Base-by-base conservation (phyloP, 164 flowering plant species). In the Magnolia kwangsiensis region DNA sequence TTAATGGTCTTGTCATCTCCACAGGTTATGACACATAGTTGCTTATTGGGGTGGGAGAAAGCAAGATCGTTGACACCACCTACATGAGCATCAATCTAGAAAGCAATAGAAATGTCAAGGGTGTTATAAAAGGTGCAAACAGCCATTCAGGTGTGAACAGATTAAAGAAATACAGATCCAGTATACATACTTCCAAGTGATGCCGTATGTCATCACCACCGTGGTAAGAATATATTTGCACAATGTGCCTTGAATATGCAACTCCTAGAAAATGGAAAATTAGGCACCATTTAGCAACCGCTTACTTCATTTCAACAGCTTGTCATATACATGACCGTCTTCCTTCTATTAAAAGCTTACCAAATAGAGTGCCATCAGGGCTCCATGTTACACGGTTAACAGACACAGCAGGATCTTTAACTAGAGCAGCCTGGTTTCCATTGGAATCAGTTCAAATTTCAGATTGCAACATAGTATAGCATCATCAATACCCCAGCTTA, bases 51-150 rank as follows among this genome's bases (percentile, higher is more conserved):
- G 74, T 88, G 87, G 45, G 96, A 84, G 80, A 94, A 94, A 73
- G 97, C 94, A 75, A 94, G 83, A 84, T 94, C 98, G 82, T 94
- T 94, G 45, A 94, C 97, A 72, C 91, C 94, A 64, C 98, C 98
- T 82, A 84, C 85, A 84, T 92, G 98, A 76, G 98, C 98, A 76
- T 84, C 87, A 76, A 86, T 84, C 88, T 86, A 74, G 31, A 79
- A 31, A 66, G 9, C 18, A 45, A 50, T 20, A 71, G 65, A 19
- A 72, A 31, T n/a, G n/a, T 74, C 76, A 78, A 55, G 61, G 18
- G 7, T 76, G 51, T 6, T 10, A 37, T 8, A 8, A 8, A 21
- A 63, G 63, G 23, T 19, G 31, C 7, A 27, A 69, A 49, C 37
- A 13, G 10, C 14, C 45, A 14, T 19, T 13, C 10, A 20, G 16